Conservation (phyloP, 179 eudicot species). For the Nepenthes alata region DNA sequence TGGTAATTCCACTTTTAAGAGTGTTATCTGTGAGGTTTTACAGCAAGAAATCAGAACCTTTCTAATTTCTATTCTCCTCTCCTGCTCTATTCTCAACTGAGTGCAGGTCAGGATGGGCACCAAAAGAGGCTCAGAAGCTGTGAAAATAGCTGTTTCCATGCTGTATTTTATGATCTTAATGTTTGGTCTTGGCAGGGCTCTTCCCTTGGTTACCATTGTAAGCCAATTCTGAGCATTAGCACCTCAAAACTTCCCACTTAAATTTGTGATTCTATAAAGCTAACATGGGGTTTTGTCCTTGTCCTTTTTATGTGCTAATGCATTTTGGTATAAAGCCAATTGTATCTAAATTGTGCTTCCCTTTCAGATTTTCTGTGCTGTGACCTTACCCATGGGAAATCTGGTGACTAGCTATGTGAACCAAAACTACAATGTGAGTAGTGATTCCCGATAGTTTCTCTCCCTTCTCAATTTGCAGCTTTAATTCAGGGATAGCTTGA, state of each 20-base stretch:
- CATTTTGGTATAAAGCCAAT: background rate
- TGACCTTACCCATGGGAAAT: conserved; percentile 58
- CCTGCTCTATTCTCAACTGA: background rate
- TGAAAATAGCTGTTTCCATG: conserved; percentile 33
- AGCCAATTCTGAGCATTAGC: conserved; percentile 8
- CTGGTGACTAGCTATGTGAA: conserved; percentile 36
- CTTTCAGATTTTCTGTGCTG: conserved; percentile 49
- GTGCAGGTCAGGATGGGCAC: conserved; percentile 70
- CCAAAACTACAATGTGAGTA: conserved; percentile 57
- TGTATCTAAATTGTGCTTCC: conserved; percentile 1
- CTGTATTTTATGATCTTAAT: conserved; percentile 38
- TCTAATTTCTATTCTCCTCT: background rate
- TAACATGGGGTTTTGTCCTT: background rate
- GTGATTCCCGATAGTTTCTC: background rate
- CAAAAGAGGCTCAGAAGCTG: conserved; percentile 44
- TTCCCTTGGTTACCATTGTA: conserved; percentile 59
- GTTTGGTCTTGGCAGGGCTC: conserved; percentile 36
- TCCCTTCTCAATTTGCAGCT: too few species aligned
- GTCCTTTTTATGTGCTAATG: background rate
- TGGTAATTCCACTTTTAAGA: conserved; percentile 32
- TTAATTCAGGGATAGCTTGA: too few species aligned
- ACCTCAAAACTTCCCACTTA: too few species aligned
- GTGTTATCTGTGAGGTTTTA: background rate
- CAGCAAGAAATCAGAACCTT: background rate
- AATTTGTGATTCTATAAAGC: background rate